Conservation (phyloP, 2,329 filamentous ascomycete genomes). For the Alternaria solani region DNA sequence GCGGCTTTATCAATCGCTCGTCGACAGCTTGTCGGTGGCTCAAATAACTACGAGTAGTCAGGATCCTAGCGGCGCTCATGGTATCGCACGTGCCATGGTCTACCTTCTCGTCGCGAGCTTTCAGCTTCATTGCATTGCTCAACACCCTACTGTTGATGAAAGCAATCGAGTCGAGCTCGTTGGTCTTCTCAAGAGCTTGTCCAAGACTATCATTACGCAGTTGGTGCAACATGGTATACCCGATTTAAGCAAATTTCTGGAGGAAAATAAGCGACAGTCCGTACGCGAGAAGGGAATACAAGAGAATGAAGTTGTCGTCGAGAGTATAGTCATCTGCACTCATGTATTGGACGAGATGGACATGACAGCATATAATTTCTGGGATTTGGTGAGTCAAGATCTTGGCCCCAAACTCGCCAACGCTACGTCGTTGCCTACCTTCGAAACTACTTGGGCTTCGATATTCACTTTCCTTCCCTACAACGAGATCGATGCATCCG, state of each 20-base stretch:
- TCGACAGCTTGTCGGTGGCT: slow-evolving; percentile 30
- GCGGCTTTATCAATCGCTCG: slow-evolving; percentile 51
- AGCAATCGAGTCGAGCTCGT: slow-evolving; percentile 28
- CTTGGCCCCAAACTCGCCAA: slow-evolving; percentile 29
- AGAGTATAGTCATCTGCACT: slow-evolving; percentile 58
- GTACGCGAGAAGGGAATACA: slow-evolving; percentile 59
- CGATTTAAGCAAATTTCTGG: slow-evolving; percentile 55
- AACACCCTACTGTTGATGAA: slow-evolving; percentile 32
- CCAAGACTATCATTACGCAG: slow-evolving; percentile 49
- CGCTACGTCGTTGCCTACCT: slow-evolving; percentile 37
- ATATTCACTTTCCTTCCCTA: slow-evolving; percentile 64
- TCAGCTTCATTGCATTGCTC: slow-evolving; percentile 45
- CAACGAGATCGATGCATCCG: slow-evolving; percentile 60
- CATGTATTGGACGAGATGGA: slow-evolving; percentile 51
- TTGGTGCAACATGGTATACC: slow-evolving; percentile 45
- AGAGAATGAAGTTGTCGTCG: slow-evolving; percentile 53
- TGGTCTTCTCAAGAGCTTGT: slow-evolving; percentile 44
- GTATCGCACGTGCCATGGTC: slow-evolving; percentile 31
- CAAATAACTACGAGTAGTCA: slow-evolving; percentile 6
- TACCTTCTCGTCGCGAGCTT: slow-evolving; percentile 40
- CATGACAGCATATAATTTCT: slow-evolving; percentile 50
- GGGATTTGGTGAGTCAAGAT: slow-evolving; percentile 54
- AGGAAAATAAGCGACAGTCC: slow-evolving; percentile 53
- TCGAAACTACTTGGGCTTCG: slow-evolving; percentile 53
- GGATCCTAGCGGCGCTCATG: neutral